These are phyloP conservation scores for Helicocarpus griseus DNA, from an alignment of 2,329 filamentous ascomycete species.

Conservation along the genomic window DNA sequence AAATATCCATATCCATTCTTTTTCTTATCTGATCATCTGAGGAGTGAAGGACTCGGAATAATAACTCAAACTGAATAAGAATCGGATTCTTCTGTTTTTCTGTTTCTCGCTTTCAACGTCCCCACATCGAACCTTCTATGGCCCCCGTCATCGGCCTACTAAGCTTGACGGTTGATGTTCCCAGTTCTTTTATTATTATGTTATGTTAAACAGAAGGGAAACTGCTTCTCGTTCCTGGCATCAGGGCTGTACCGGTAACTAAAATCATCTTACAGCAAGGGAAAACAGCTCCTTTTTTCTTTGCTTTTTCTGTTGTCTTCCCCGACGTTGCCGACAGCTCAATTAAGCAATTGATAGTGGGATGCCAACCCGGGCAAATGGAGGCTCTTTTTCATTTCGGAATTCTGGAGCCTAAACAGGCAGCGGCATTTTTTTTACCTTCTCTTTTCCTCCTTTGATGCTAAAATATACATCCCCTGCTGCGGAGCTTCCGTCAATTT, in stretches of 20 bases:
- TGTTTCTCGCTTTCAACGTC: neutral
- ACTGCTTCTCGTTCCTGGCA: neutral
- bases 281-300: neutral
- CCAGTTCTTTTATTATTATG: too few species aligned
- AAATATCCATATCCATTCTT: neutral
- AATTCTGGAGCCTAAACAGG: slow-evolving; percentile 3
- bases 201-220: too few species aligned
- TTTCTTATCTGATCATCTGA: slow-evolving; percentile 1
- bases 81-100: too few species aligned
- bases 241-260: neutral
- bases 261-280: neutral
- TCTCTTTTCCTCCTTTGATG: neutral
- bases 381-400: neutral
- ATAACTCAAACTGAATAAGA: too few species aligned
- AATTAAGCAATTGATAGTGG: neutral
- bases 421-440: neutral
- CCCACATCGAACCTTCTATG: neutral
- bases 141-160: neutral
- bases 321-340: neutral
- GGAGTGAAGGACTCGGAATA: too few species aligned
- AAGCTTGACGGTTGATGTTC: neutral
- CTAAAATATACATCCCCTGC: neutral
- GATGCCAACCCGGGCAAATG: neutral
- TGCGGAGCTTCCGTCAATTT: neutral
- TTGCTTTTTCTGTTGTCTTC: neutral